Conservation (phyloP, 2,329 filamentous ascomycete species). For the Pseudodiploospora longispora region DNA sequence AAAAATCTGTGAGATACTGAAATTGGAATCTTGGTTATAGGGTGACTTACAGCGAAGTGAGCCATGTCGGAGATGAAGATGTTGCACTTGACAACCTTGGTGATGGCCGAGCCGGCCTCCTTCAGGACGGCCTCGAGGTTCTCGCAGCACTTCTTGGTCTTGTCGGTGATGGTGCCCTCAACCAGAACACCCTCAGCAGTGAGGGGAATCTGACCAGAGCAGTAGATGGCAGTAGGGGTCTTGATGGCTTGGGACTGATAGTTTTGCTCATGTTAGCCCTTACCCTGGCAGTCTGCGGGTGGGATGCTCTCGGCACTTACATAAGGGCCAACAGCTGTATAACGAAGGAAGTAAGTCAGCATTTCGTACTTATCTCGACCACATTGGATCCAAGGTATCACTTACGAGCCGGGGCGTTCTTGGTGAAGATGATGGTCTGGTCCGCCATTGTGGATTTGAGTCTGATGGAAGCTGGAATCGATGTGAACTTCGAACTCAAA, state of each 20-base stretch:
- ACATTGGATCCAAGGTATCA: conserved; percentile 10
- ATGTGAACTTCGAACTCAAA: conserved; percentile 21
- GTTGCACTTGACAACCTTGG: conserved; percentile 81
- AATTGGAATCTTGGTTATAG: background rate
- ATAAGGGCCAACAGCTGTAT: conserved; percentile 53
- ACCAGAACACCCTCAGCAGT: conserved; percentile 48
- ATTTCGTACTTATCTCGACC: no score
- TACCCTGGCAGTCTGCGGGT: background rate
- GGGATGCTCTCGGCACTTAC: conserved; percentile 31
- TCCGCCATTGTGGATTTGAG: conserved; percentile 36
- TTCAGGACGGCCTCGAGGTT: conserved; percentile 79
- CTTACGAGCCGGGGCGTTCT: conserved; percentile 52
- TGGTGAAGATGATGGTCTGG: conserved; percentile 45
- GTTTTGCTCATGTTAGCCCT: conserved; percentile 2
- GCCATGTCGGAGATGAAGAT: conserved; percentile 91
- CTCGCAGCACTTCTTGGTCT: conserved; percentile 56
- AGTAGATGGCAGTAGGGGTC: conserved; percentile 57
- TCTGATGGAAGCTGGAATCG: conserved; percentile 18
- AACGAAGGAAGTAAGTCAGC: background rate
- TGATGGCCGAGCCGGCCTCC: conserved; percentile 69
- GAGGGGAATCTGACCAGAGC: conserved; percentile 65
- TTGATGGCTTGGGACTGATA: conserved; percentile 57
- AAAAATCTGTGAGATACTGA: background rate
- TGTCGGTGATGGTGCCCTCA: conserved; percentile 53
- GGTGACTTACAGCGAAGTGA: conserved; percentile 57